Base-by-base conservation (phyloP, 2,329 filamentous ascomycete species). In the Neobulgaria alba region DNA sequence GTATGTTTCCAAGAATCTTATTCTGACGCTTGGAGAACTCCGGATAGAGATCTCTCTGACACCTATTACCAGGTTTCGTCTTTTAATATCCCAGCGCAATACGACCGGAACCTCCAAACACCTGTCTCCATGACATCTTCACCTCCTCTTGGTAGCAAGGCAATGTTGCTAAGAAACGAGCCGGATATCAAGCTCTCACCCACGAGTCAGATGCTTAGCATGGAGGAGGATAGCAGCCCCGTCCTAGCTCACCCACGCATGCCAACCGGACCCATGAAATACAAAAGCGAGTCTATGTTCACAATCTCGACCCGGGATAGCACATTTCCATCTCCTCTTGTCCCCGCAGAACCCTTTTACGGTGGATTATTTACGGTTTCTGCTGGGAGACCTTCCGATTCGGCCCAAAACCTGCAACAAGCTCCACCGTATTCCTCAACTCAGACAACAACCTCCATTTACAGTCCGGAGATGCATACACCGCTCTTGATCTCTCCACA, bases 41-140 rank as follows among this genome's bases (percentile, higher is more conserved):
- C 26, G 23, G 12, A 26, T 23, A 18, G 32, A 32, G 14, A 16
- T 23, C 5, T 33, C 31, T 47, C 45, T 52, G 39, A 49, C 36
- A 19, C 35, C 14, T 18, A 33, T 19, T 19, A 38, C 18, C 39
- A 58, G 54, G 55, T 55, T 23, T 57, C 56, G 3, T 58, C 55
- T 3, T 58, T 57, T 38, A 57, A 58, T 33, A 35, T 56, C 29
- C 54, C 55, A 12, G 45, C 45, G 2, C 34, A 44, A 2, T 58
- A 52, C 46, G 55, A 54, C 33, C 48, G 48, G 4, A 45, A 48
- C 31, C 45, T 58, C 9, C 44, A 50, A 10, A 57, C 56, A 8
- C 56, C 56, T 4, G 41, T 57, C 10, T 50, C 55, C 5, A 45
- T 52, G 41, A 46, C 51, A 5, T 48, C 39, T 23, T 51, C 53